These are phyloP conservation scores for Claviceps sp. DNA, from an alignment of 2,329 filamentous ascomycete genomes.

Conservation along the genomic window DNA sequence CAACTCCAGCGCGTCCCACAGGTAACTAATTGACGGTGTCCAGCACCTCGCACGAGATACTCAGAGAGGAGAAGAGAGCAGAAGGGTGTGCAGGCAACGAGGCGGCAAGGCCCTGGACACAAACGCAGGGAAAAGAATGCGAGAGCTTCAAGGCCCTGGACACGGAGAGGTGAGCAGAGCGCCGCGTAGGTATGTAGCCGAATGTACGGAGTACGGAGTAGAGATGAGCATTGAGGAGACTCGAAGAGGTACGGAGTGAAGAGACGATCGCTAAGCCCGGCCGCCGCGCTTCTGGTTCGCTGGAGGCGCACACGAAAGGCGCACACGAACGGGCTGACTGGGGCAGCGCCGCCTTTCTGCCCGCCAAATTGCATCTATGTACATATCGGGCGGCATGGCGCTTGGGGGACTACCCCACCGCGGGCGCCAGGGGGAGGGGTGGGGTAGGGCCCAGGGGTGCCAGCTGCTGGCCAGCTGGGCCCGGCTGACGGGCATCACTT, in stretches of 20 bases:
- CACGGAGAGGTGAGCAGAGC: not conserved
- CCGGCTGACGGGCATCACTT: not conserved
- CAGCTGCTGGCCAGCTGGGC: not conserved
- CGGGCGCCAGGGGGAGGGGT: not conserved
- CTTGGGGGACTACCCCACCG: constrained; percentile 2
- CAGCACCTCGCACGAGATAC: too few relatives aligned
- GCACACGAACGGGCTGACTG: not conserved
- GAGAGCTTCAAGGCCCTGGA: not conserved
- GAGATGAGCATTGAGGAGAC: too few relatives aligned
- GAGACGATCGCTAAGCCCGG: constrained; percentile 10
- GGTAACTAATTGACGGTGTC: too few relatives aligned
- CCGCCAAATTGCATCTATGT: not conserved
- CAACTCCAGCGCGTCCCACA: too few relatives aligned
- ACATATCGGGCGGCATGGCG: constrained; percentile 9
- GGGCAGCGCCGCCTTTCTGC: not conserved
- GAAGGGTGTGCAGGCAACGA: too few relatives aligned
- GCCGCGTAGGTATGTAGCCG: too few relatives aligned
- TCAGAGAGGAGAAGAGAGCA: not conserved
- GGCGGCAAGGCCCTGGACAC: not conserved
- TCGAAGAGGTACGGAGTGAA: constrained; percentile 3
- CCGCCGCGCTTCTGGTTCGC: constrained; percentile 9
- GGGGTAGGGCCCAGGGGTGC: not conserved
- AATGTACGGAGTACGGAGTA: not conserved
- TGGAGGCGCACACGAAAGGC: constrained; percentile 3
- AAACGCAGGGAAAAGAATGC: not conserved